Percentiles rank a stretch among this genome's conserved stretches.
These are phyloP conservation scores for Willaertia magna DNA, from an alignment of 208 protist genomes.

Conservation along the genomic window DNA sequence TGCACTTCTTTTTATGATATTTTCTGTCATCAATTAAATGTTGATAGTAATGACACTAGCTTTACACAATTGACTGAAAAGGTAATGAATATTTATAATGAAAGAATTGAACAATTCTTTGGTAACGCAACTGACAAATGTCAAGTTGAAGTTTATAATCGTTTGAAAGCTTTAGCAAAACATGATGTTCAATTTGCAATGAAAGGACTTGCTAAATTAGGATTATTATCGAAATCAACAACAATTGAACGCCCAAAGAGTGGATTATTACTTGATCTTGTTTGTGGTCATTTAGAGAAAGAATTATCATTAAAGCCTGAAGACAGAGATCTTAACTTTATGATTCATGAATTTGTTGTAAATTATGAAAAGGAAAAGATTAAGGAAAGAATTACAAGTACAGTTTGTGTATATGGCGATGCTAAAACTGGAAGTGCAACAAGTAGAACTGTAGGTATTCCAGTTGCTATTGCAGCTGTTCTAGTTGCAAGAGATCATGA, in stretches of 20 bases:
- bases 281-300: background rate
- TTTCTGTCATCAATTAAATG: background rate
- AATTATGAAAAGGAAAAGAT: background rate
- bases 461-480: slow-evolving; percentile 36
- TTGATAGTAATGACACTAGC: background rate
- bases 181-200: background rate
- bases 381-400: background rate
- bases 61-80: background rate
- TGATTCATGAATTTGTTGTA: background rate
- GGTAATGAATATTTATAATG: background rate
- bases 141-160: background rate
- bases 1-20: background rate
- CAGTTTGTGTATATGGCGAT: background rate
- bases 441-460: slow-evolving; percentile 40
- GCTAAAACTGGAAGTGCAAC: slow-evolving; percentile 20
- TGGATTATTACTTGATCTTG: background rate
- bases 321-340: background rate
- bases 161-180: background rate
- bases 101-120: background rate
- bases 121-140: background rate
- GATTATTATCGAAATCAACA: background rate
- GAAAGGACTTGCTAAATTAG: background rate
- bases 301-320: background rate
- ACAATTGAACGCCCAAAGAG: background rate
- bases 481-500: slow-evolving; percentile 8